Evolutionary conservation across 495 filamentous ascomycete genomes (phyloP), one percentile per base, ranked within the genome.

Genomic region (Cercophora sp.): DNA sequence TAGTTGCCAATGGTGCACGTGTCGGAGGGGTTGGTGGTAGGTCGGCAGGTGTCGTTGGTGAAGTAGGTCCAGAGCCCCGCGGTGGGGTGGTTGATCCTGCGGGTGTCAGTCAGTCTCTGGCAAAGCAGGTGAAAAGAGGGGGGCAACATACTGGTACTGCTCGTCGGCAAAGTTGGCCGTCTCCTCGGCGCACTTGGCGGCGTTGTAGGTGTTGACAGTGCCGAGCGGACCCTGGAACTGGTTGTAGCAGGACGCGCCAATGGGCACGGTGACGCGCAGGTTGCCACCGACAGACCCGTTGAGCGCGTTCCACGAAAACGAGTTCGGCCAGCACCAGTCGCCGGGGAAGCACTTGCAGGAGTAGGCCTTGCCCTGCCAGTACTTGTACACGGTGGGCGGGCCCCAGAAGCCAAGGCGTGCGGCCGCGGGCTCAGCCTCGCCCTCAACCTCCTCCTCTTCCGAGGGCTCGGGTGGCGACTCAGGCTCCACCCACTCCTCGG

Each of bases 1-100:
- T 81, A 83, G 58, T 78, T 82, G 1, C 81, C 84, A 0, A 82
- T 61, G 0, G 68, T 72, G 64, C 84, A 89, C 4, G 74, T 67
- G 39, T 64, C 74, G 8, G 56, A 56, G 3, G 70, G 64, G n/a
- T 76, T 61, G 13, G 70, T 62, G 36, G 79, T 67, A 0, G 69
- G 67, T 1, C 67, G 60, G 54, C 73, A 76, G 3, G 70, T 74
- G 53, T 73, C 71, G 54, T 74, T 74, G 47, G 73, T 73, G 58
- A 71, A 74, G 54, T 70, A 74, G 11, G 73, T 72, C 71, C 71
- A 74, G 16, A 76, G 50, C 9, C 60, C 68, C 16, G 73, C 72
- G 10, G 69, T 63, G 0, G 73, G 70, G 34, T 65, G 57, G 8
- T 70, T 64, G 36, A 69, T 60, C 18, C n/a, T n/a, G n/a, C n/a